Evolutionary conservation across 2,329 filamentous ascomycete species (phyloP).

Genomic region (Diaporthe vaccinii): DNA sequence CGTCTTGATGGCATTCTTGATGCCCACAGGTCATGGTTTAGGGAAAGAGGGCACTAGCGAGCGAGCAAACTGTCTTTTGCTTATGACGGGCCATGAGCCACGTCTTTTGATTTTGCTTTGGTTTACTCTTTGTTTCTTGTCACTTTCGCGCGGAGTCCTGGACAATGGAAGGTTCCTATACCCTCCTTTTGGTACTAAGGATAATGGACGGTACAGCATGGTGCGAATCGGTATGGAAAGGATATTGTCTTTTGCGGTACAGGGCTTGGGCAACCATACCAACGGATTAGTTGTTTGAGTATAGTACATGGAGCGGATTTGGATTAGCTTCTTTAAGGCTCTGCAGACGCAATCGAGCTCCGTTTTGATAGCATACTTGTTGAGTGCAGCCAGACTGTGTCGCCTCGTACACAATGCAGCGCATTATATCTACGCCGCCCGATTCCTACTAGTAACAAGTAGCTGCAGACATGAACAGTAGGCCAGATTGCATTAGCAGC

Average conservation of each 20-base stretch:
- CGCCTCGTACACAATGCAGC: background rate
- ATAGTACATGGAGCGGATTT: slow-evolving; percentile 22
- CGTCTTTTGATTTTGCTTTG: slow-evolving; percentile 15
- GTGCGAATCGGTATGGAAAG: slow-evolving; percentile 33
- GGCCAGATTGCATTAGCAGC: background rate
- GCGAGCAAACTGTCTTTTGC: slow-evolving; percentile 22
- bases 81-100: slow-evolving; percentile 13
- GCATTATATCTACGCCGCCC: background rate
- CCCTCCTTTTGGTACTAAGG: slow-evolving; percentile 33
- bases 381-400: background rate
- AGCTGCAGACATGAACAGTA: background rate
- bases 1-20: background rate
- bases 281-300: slow-evolving; percentile 8
- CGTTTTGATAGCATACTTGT: background rate
- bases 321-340: slow-evolving; percentile 17
- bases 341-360: slow-evolving; percentile 23
- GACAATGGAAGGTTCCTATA: slow-evolving; percentile 27
- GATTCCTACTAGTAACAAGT: too few relatives aligned
- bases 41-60: background rate
- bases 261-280: slow-evolving; percentile 23
- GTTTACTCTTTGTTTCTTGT: background rate
- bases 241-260: slow-evolving; percentile 36
- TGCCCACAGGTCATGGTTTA: slow-evolving; percentile 1
- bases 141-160: slow-evolving; percentile 37
- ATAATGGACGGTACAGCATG: slow-evolving; percentile 37